A percentile compares a stretch with the other conserved stretches of the same genome.
Conservation (phyloP, 2,329 filamentous ascomycete genomes). For the Teratosphaeria gauchensis region DNA sequence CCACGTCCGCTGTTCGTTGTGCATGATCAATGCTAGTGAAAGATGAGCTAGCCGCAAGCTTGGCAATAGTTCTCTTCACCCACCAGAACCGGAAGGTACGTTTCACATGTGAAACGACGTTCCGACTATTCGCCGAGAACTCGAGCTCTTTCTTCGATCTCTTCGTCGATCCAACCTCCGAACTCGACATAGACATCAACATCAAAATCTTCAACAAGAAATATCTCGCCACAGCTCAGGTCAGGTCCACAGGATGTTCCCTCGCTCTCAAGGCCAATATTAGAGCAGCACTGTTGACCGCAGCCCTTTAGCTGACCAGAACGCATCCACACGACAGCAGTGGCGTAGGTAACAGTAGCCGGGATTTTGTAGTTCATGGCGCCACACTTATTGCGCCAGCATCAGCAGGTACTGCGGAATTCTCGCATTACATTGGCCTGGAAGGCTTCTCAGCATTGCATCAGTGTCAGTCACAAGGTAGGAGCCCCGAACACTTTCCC, state of each 20-base stretch:
- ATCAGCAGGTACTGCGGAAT: neutral
- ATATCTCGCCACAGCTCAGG: neutral
- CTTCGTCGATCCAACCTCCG: neutral
- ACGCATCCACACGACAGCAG: neutral
- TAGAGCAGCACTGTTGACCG: neutral
- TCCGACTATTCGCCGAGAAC: neutral
- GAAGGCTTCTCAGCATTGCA: neutral
- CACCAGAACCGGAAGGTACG: neutral
- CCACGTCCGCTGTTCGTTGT: neutral
- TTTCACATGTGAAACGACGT: neutral
- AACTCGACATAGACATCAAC: neutral
- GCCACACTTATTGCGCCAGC: neutral
- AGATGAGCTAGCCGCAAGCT: neutral
- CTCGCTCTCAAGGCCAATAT: neutral
- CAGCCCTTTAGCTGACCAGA: neutral
- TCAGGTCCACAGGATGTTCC: neutral
- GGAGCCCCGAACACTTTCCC: neutral
- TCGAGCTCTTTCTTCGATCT: neutral
- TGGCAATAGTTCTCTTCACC: neutral
- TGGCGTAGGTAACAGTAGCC: neutral
- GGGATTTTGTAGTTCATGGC: neutral
- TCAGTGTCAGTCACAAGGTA: neutral
- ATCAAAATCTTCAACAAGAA: neutral
- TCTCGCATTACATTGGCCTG: neutral
- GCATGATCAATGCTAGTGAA: neutral